Percentiles rank a stretch among this genome's conserved stretches.
phyloP scores from a whole-genome alignment of 2,329 filamentous ascomycete species.

The Zasmidium cellare region DNA sequence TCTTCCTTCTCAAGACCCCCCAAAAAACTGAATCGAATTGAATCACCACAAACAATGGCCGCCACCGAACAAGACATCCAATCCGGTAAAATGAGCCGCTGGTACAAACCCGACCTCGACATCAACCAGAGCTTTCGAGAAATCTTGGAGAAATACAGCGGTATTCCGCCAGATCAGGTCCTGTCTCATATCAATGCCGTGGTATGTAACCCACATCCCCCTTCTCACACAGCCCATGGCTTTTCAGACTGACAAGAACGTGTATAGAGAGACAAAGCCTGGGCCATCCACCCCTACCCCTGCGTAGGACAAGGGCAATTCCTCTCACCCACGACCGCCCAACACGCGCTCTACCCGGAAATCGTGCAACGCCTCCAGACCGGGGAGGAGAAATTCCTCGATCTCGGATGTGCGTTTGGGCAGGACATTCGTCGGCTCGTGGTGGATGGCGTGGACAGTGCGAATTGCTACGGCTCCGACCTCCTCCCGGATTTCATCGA shows the following conservation, averaged over 20 bases:
- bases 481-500: constrained; percentile 36
- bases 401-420: constrained; percentile 43
- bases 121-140: not conserved
- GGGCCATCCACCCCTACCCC: constrained; percentile 20
- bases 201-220: not conserved
- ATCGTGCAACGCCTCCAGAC: constrained; percentile 27
- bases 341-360: constrained; percentile 25
- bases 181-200: not conserved
- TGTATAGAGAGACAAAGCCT: constrained; percentile 18
- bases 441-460: constrained; percentile 37
- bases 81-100: not conserved
- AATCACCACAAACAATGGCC: not conserved
- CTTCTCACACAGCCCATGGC: not conserved
- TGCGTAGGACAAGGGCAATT: constrained; percentile 24
- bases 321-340: constrained; percentile 24
- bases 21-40: not conserved
- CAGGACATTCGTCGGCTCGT: constrained; percentile 42
- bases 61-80: not conserved
- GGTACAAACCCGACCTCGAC: not conserved
- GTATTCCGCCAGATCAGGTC: not conserved
- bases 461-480: constrained; percentile 36
- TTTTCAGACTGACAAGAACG: not conserved
- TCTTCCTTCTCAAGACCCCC: too few relatives aligned
- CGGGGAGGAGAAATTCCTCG: constrained; percentile 38
- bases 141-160: not conserved